Evolutionary conservation across 1,284 basidiomycete species (phyloP), one percentile per base, ranked within the genome.

Genomic region (Cryptococcus neoformans): DNA sequence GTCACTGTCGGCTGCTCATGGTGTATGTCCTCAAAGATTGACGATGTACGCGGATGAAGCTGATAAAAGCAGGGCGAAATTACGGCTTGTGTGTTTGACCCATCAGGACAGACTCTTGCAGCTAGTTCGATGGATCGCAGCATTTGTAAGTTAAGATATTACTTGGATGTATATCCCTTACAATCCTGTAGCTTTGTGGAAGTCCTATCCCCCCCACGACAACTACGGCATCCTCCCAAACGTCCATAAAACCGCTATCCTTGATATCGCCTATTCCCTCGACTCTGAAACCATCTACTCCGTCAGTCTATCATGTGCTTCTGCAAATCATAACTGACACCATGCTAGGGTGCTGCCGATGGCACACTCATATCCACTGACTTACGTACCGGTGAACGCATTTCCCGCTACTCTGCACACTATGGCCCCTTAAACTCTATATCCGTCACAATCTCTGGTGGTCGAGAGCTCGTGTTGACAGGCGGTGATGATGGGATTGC

Each of bases 401-500:
- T 77, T 36, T 58, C 65, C 4, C 63, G 66, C 37, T 76, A 74
- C 56, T 58, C 67, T 4, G 92, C 90, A 0, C 92, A 96, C 75
- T 84, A 85, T 58, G 92, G 89, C 51, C 88, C 95, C 58, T 84
- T 95, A 78, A 96, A 96, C 74, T 80, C 85, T 8, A 79, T 96
- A n/a, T 90, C 93, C 56, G 90, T 89, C 34, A 83, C 92, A 75
- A 86, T 87, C 11, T 90, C 89, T 2, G 85, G 87, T 0, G 79
- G 78, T 7, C 56, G 75, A 34, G 92, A 94, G 73, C 83, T 95
- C 38, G 73, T 95, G 17, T 86, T 85, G 6, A 92, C 89, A 0
- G 92, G 85, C 10, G 87, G 88, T 17, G 93, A 97, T 70, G 93
- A 97, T 68, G 90, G 91, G 0, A 86, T 86, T 0, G 90, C 94